These are phyloP conservation scores for Haplographium delicatum DNA, from an alignment of 495 filamentous ascomycete species.

Conservation along the genomic window DNA sequence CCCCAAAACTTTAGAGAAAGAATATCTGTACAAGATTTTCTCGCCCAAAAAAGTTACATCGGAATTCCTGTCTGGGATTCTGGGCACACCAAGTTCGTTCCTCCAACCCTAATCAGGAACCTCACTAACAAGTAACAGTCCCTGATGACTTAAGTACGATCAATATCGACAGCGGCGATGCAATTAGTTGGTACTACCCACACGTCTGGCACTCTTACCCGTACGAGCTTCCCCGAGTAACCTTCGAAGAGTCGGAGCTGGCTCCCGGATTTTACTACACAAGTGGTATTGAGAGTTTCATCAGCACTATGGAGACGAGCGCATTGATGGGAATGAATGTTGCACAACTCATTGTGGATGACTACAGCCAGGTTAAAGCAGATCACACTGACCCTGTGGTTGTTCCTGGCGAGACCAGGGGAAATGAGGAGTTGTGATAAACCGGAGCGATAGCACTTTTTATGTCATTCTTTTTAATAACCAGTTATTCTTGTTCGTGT, in stretches of 20 bases:
- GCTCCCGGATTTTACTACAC: constrained; percentile 78
- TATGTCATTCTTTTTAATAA: neutral
- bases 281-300: constrained; percentile 88
- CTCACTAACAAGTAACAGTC: constrained; percentile 27
- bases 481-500: too few relatives aligned
- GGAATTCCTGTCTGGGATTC: constrained; percentile 48
- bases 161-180: constrained; percentile 31
- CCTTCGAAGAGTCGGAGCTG: constrained; percentile 77
- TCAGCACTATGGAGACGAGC: constrained; percentile 97
- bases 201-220: constrained; percentile 79
- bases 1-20: constrained; percentile 44
- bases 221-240: constrained; percentile 71
- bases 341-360: constrained; percentile 69
- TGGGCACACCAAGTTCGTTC: neutral
- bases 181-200: constrained; percentile 73
- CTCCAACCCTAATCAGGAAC: constrained; percentile 5
- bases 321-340: constrained; percentile 94
- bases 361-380: too few relatives aligned
- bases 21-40: constrained; percentile 96
- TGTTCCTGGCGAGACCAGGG: constrained; percentile 12
- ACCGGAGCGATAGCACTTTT: neutral
- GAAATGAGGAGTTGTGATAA: neutral
- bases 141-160: constrained; percentile 20
- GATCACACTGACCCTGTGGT: too few relatives aligned
- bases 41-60: constrained; percentile 63